Base-by-base conservation (phyloP, 495 filamentous ascomycete species). In the Neurospora terricola region DNA sequence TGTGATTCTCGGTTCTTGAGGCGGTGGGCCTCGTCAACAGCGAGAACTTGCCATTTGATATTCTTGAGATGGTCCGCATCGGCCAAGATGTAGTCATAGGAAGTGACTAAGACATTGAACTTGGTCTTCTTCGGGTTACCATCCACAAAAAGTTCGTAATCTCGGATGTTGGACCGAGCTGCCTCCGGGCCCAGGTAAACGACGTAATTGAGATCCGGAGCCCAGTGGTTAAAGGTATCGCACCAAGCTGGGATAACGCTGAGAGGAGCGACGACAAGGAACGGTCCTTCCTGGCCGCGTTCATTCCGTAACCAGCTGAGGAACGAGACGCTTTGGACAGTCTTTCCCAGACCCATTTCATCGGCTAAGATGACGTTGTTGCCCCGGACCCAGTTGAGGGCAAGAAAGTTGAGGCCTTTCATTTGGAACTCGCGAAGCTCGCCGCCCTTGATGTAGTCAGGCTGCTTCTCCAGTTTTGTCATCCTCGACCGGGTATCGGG, bases 311-410 rank as follows among this genome's bases (percentile, higher is more conserved):
- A 87, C 94, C 96, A 98, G 79, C 95, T 97, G 84, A 98, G 91
- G 81, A 98, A 98, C 0, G 96, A 87, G 27, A 99, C 94, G 2
- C 95, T 98, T 81, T 99, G 96, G 4, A 99, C 95, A 1, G 96
- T 99, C 84, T 99, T 99, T 34, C 96, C 96, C 37, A 99, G 86
- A 72, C 96, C 96, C 96, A 99, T 99, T 79, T 99, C 96, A 76
- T 99, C 96, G 14, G 96, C 96, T 16, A 99, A 86, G 70, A 99
- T 97, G 75, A 97, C 94, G 77, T 98, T 98, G 76, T 93, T 92
- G 59, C 89, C 90, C 74, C 90, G 90, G 59, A 91, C 92, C 96
- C 96, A 99, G 80, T 97, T 97, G 78, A 94, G 93, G 45, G 93
- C 93, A 72, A 99, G 83, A 82, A 97, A 98, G 82, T 98, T 98